Evolutionary conservation across 768 basidiomycete genomes (phyloP), one percentile per base, ranked within the genome.

Genomic region (Kondoa subrosea): DNA sequence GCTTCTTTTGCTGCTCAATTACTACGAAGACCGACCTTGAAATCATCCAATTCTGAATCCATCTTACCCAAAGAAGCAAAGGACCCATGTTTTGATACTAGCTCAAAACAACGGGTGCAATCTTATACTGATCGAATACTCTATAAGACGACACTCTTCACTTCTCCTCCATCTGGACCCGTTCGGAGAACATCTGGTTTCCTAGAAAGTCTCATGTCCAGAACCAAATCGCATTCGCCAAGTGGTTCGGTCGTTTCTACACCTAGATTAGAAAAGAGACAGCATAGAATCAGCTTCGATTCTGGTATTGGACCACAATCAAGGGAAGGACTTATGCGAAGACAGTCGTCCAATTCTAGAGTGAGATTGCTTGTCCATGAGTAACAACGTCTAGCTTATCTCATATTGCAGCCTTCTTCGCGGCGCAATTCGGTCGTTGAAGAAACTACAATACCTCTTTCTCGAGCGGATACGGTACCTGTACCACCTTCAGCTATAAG

Each of bases 81-180:
- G 21, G 70, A 72, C 56, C 34, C 70, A 0, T 67, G 69, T 1
- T 75, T 72, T 30, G 74, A 75, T 31, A 64, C 71, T 27, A 67
- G 65, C 16, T 60, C 67, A 31, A 75, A 75, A 70, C 73, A 75
- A 65, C 68, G 74, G 2, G 74, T 75, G 27, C 74, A 75, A 65
- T 61, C 56, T 66, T 75, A 69, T 64, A 73, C 69, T 0, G 74
- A 75, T 58, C 73, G 74, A 1, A 72, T 75, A 57, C 69, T 75
- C 16, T 74, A 68, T 64, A 72, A 72, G 60, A 63, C 34, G 8
- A 73, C 57, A n/a, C n/a, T n/a, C n/a, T n/a, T n/a, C n/a, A n/a
- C n/a, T n/a, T n/a, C n/a, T n/a, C n/a, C n/a, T n/a, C n/a, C n/a
- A n/a, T n/a, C n/a, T n/a, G n/a, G n/a, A n/a, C 57, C 26, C 14